phyloP scores from a whole-genome alignment of 257 asterid species.

The Nicotiana attenuata region DNA sequence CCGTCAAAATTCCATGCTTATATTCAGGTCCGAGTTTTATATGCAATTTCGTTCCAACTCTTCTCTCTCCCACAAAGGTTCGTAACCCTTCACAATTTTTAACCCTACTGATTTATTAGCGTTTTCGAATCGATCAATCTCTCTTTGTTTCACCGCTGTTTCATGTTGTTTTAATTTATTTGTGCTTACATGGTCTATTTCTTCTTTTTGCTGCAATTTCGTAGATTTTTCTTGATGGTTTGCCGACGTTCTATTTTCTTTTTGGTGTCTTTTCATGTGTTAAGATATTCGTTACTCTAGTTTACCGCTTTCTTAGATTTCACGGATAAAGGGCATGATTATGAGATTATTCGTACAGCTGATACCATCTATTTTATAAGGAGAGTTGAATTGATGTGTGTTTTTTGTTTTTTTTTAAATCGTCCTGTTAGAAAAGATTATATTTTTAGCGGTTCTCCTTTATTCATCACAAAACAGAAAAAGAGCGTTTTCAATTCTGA shows the following conservation, averaged over 20 bases:
- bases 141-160: not conserved
- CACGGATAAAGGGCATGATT: not conserved
- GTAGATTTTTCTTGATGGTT: not conserved
- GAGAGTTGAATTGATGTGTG: too few relatives aligned
- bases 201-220: not conserved
- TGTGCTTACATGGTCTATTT: not conserved
- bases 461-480: not conserved
- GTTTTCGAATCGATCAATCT: not conserved
- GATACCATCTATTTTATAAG: not conserved
- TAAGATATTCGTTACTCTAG: not conserved
- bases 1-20: not conserved
- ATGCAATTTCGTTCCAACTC: not conserved
- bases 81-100: not conserved
- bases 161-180: not conserved
- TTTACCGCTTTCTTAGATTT: not conserved
- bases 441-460: not conserved
- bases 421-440: not conserved
- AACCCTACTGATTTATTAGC: constrained; percentile 1
- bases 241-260: not conserved
- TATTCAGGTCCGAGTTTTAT: not conserved
- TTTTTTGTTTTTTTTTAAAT: too few relatives aligned
- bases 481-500: not conserved
- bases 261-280: not conserved
- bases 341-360: not conserved
- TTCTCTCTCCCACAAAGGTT: constrained; percentile 13